Conservation (phyloP, 768 basidiomycete genomes). For the Pleurotus ostreatus region DNA sequence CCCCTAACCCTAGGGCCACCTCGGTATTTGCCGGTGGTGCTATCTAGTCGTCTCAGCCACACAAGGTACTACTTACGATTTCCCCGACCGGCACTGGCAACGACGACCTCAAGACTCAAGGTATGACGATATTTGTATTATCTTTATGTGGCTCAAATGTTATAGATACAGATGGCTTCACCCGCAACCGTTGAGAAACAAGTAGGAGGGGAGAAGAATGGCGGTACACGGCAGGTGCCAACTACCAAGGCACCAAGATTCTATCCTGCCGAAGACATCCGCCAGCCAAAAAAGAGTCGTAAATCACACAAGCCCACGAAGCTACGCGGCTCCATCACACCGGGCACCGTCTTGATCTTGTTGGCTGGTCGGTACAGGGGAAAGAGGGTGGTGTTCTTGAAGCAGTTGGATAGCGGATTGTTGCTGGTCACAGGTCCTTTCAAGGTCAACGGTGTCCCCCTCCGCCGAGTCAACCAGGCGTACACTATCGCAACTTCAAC, state of each 20-base stretch:
- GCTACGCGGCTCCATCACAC: conserved; percentile 85
- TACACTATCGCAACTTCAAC: conserved; percentile 99
- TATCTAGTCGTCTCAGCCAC: conserved; percentile 7
- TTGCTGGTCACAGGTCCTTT: conserved; percentile 95
- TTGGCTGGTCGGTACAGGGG: conserved; percentile 97
- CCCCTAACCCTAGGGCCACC: conserved; percentile 7
- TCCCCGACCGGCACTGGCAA: conserved; percentile 37
- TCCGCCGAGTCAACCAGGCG: conserved; percentile 97
- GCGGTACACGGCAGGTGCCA: conserved; percentile 82
- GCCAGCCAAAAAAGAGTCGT: conserved; percentile 86
- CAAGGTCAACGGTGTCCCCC: conserved; percentile 97
- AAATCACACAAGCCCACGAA: conserved; percentile 77
- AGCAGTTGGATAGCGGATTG: conserved; percentile 89
- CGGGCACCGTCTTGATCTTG: conserved; percentile 93
- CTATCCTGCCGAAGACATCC: conserved; percentile 95
- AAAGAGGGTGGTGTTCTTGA: conserved; percentile 97
- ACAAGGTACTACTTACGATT: conserved; percentile 4
- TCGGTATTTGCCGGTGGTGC: conserved; percentile 6
- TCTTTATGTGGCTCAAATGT: conserved; percentile 6
- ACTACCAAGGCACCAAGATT: conserved; percentile 81
- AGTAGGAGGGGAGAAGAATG: conserved; percentile 89
- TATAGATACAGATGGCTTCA: conserved; percentile 27
- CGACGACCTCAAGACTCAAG: conserved; percentile 49
- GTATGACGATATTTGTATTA: conserved; percentile 24
- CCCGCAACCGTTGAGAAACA: conserved; percentile 71